phyloP scores from a whole-genome alignment of 305 asterid species.

The Rubia tinctorum region DNA sequence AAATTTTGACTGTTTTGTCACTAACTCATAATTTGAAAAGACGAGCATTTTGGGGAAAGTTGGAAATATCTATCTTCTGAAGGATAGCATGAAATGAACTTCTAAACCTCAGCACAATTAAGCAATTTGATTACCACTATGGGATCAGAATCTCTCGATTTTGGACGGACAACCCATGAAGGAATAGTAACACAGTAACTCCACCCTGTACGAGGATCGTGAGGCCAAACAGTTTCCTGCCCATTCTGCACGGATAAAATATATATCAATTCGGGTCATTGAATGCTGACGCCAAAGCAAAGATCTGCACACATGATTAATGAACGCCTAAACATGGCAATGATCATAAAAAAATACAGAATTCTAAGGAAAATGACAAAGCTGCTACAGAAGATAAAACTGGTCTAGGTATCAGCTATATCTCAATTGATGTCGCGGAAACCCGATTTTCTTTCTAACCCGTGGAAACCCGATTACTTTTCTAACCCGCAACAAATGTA shows the following conservation, averaged over 20 bases:
- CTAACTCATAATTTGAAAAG: neutral
- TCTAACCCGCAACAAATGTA: neutral
- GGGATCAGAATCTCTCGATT: constrained; percentile 89
- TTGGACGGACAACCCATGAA: constrained; percentile 93
- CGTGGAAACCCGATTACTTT: neutral
- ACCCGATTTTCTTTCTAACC: neutral
- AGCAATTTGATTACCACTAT: constrained; percentile 64
- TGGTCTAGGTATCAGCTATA: neutral
- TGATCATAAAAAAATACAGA: neutral
- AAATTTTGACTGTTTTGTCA: neutral
- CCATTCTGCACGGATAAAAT: constrained; percentile 56
- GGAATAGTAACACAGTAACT: constrained; percentile 91
- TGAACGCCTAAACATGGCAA: neutral
- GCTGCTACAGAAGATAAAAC: neutral
- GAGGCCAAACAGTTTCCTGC: constrained; percentile 90
- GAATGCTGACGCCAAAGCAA: neutral
- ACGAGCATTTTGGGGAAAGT: neutral
- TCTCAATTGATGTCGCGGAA: neutral
- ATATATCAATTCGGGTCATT: constrained; percentile 2
- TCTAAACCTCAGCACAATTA: constrained; percentile 22
- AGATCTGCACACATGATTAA: neutral
- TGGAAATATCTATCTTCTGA: constrained; percentile 2
- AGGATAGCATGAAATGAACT: constrained; percentile 21
- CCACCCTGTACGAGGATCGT: constrained; percentile 95
- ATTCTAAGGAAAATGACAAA: neutral